These are phyloP conservation scores for Saccharomycopsis schoenii DNA, from an alignment of 805 yeast species.

Conservation along the genomic window DNA sequence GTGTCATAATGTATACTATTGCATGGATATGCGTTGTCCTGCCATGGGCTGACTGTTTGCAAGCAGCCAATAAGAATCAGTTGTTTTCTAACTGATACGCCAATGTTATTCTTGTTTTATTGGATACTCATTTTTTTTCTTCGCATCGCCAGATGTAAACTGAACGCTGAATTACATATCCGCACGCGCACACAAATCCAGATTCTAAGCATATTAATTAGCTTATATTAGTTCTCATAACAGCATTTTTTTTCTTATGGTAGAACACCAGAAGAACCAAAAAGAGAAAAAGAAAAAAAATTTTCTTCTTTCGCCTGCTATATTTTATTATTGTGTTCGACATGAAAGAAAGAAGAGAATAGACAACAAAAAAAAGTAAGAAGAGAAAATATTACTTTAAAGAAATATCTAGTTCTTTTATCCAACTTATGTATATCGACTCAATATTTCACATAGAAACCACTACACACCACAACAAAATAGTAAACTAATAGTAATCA, in stretches of 20 bases:
- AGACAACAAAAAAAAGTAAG: background rate
- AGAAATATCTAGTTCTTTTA: background rate
- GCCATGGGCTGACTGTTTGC: too few species aligned
- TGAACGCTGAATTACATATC: background rate
- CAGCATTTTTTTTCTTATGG: background rate
- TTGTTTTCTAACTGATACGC: background rate
- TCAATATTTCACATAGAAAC: background rate
- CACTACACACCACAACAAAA: background rate
- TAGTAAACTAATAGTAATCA: background rate
- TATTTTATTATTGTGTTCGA: background rate
- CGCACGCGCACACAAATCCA: background rate
- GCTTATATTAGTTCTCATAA: background rate
- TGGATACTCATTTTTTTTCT: background rate
- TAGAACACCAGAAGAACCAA: background rate
- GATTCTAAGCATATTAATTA: too few species aligned
- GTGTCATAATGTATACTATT: background rate
- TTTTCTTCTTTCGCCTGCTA: background rate
- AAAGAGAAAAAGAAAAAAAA: background rate
- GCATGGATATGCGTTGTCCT: background rate
- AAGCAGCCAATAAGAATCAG: background rate
- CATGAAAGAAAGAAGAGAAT: background rate
- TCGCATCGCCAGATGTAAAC: too few species aligned
- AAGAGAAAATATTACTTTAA: background rate
- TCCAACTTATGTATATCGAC: background rate
- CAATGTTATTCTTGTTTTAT: background rate